These are phyloP conservation scores for Carex littledalei DNA, from an alignment of 176 grass and related monocot genomes.

Conservation along the genomic window DNA sequence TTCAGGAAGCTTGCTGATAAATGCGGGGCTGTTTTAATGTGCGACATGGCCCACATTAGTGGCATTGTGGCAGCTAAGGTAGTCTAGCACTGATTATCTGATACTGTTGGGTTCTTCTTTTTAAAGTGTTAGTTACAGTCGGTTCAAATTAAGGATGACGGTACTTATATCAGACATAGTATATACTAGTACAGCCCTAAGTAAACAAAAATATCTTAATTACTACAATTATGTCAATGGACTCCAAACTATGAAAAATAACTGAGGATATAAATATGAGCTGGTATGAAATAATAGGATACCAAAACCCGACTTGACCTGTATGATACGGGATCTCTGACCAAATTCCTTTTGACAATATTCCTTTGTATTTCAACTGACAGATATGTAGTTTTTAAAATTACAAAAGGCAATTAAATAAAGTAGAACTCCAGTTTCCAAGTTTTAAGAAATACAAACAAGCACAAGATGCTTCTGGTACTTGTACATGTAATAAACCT, in stretches of 20 bases:
- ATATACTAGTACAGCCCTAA: neutral
- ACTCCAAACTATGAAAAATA: neutral
- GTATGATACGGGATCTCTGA: neutral
- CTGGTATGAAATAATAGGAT: neutral
- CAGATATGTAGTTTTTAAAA: neutral
- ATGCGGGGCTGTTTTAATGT: constrained; percentile 56
- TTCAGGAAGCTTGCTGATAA: constrained; percentile 50
- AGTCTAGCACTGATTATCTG: neutral
- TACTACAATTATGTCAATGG: neutral
- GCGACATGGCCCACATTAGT: constrained; percentile 78
- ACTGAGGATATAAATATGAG: neutral
- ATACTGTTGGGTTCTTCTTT: neutral
- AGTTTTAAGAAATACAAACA: neutral
- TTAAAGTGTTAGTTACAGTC: neutral
- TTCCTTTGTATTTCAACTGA: neutral
- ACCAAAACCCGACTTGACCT: neutral
- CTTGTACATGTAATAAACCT: neutral
- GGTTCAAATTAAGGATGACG: neutral
- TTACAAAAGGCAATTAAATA: neutral
- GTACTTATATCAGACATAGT: neutral
- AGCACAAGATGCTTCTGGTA: neutral
- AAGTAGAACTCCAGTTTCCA: neutral
- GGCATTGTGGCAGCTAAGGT: constrained; percentile 68
- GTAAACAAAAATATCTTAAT: neutral
- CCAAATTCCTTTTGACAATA: neutral